phyloP scores from a whole-genome alignment of 176 grass and related monocot species.

The Oryza meyeriana region DNA sequence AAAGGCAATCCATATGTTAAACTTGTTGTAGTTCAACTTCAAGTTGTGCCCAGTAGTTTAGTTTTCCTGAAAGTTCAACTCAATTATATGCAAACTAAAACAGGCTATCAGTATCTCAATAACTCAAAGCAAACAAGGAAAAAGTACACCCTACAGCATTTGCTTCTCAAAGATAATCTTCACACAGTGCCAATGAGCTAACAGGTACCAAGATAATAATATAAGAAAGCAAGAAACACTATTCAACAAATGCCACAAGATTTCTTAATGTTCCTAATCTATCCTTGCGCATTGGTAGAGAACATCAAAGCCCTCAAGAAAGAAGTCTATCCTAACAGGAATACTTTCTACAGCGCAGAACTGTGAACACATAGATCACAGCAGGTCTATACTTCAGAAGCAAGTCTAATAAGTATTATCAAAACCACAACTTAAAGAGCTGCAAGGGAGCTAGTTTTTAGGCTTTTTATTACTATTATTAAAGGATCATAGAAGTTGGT shows the following conservation, averaged over 20 bases:
- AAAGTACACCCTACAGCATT: neutral
- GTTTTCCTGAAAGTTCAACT: neutral
- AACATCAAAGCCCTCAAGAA: neutral
- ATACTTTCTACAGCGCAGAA: neutral
- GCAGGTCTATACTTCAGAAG: neutral
- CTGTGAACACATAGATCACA: neutral
- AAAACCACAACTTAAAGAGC: neutral
- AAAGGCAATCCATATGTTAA: neutral
- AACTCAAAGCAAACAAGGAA: slow-evolving; percentile 13
- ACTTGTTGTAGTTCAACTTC: neutral
- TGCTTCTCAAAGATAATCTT: neutral
- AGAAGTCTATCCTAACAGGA: neutral
- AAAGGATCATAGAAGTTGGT: neutral
- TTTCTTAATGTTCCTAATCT: neutral
- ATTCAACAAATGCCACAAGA: neutral
- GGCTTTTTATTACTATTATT: no score
- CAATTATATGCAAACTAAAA: neutral
- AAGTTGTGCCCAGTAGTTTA: neutral
- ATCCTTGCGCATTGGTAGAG: neutral
- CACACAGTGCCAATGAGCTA: neutral
- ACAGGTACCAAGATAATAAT: neutral
- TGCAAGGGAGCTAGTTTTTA: neutral
- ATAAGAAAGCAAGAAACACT: neutral
- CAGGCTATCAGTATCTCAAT: slow-evolving; percentile 3
- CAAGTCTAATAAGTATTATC: neutral